Percentiles rank a stretch among this genome's conserved stretches.
Evolutionary conservation across 2,329 filamentous ascomycete genomes (phyloP).

Genomic region (Penicillium vulpinum): DNA sequence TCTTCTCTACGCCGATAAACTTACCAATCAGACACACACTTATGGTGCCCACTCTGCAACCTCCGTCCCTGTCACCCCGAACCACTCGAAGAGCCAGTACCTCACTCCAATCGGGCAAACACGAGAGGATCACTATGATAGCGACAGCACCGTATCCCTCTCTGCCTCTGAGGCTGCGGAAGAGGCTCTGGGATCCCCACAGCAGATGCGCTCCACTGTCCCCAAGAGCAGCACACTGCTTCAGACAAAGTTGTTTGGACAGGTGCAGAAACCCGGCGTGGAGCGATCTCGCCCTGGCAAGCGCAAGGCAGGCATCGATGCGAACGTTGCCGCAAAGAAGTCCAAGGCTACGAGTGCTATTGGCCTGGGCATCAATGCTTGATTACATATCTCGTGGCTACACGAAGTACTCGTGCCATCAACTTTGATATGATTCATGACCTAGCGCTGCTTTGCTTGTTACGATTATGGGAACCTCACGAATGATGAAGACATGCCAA

Average conservation of each 20-base stretch:
- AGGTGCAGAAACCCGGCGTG: slow-evolving; percentile 57
- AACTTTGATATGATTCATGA: slow-evolving; percentile 29
- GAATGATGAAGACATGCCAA: slow-evolving; percentile 23
- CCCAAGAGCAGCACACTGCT: slow-evolving; percentile 50
- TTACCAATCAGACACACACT: slow-evolving; percentile 36
- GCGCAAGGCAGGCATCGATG: slow-evolving; percentile 43
- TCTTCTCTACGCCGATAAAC: slow-evolving; percentile 42
- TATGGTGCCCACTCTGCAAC: slow-evolving; percentile 47
- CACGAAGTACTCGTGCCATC: slow-evolving; percentile 2
- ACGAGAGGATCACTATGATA: slow-evolving; percentile 59
- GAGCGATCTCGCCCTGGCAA: slow-evolving; percentile 38
- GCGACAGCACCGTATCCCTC: slow-evolving; percentile 82
- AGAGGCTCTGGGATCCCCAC: slow-evolving; percentile 45
- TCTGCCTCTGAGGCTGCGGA: slow-evolving; percentile 56
- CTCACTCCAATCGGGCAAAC: slow-evolving; percentile 60
- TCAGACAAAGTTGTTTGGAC: slow-evolving; percentile 65
- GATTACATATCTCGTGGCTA: slow-evolving; percentile 19
- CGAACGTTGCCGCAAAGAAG: slow-evolving; percentile 50
- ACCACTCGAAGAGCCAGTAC: slow-evolving; percentile 56
- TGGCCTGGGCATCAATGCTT: slow-evolving; percentile 57
- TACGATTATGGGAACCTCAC: slow-evolving; percentile 19
- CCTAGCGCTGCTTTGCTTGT: slow-evolving; percentile 21
- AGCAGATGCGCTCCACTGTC: slow-evolving; percentile 30
- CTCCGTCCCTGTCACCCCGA: slow-evolving; percentile 76
- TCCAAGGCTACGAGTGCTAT: slow-evolving; percentile 51